These are phyloP conservation scores for Phytophthora pini DNA, from an alignment of 352 stramenopile species.

Conservation along the genomic window DNA sequence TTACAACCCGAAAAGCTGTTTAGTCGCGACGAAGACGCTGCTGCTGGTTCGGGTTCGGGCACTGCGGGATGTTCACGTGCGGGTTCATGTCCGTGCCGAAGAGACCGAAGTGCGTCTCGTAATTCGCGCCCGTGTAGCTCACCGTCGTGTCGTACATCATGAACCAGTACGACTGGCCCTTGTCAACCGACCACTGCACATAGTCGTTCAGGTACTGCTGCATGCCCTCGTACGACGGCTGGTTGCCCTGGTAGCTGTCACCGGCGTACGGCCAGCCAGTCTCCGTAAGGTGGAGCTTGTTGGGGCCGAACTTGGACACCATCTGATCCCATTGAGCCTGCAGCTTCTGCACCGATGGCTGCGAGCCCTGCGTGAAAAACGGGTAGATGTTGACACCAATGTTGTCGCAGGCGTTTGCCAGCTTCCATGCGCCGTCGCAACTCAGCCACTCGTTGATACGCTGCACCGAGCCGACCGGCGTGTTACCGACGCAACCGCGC, in stretches of 20 bases:
- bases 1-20: not conserved
- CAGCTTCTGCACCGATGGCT: slow-evolving; percentile 57
- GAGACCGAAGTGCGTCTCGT: slow-evolving; percentile 68
- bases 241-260: slow-evolving; percentile 32
- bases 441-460: slow-evolving; percentile 69
- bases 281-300: slow-evolving; percentile 61
- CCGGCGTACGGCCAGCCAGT: slow-evolving; percentile 63
- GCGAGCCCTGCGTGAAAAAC: slow-evolving; percentile 44
- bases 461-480: slow-evolving; percentile 70
- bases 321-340: slow-evolving; percentile 57
- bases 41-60: slow-evolving; percentile 20
- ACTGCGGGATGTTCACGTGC: slow-evolving; percentile 47
- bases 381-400: slow-evolving; percentile 54
- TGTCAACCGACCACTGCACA: slow-evolving; percentile 21
- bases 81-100: slow-evolving; percentile 43
- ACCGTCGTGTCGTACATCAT: slow-evolving; percentile 68
- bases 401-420: slow-evolving; percentile 41
- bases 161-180: slow-evolving; percentile 52
- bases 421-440: slow-evolving; percentile 25
- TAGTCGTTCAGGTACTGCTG: slow-evolving; percentile 56
- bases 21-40: slow-evolving; percentile 21
- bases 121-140: slow-evolving; percentile 49
- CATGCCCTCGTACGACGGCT: slow-evolving; percentile 40
- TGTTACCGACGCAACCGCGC: slow-evolving; percentile 48
- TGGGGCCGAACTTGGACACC: slow-evolving; percentile 38